These are phyloP conservation scores for Yamadazyma friedrichii DNA, from an alignment of 1,139 yeast species.

Conservation along the genomic window DNA sequence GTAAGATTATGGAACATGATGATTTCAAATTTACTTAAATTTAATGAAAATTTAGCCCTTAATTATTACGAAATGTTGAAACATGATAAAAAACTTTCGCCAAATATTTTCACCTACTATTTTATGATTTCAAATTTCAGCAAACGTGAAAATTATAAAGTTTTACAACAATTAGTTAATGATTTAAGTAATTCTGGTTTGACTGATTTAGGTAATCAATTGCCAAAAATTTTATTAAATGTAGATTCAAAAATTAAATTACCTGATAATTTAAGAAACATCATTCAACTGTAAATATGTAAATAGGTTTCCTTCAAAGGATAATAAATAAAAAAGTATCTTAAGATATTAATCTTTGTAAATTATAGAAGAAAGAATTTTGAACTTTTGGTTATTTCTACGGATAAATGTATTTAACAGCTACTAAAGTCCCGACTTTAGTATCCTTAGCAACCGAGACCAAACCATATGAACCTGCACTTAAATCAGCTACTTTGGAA, in stretches of 20 bases:
- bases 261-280: neutral
- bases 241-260: neutral
- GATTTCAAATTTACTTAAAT: constrained; percentile 46
- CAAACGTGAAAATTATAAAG: constrained; percentile 26
- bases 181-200: constrained; percentile 29
- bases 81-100: constrained; percentile 25
- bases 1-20: constrained; percentile 60
- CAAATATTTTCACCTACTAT: constrained; percentile 59
- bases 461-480: constrained; percentile 92
- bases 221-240: constrained; percentile 29
- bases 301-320: constrained; percentile 5
- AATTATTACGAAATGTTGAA: constrained; percentile 35
- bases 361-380: no score
- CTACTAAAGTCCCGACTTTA: constrained; percentile 55
- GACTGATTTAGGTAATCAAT: constrained; percentile 35
- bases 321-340: neutral
- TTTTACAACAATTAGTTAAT: constrained; percentile 36
- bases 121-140: constrained; percentile 49
- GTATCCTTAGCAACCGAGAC: constrained; percentile 85
- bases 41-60: constrained; percentile 38
- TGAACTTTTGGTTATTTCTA: no score
- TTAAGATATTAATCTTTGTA: no score
- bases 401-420: constrained; percentile 79
- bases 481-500: constrained; percentile 69
- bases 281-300: constrained; percentile 6